Base-by-base conservation (phyloP, 208 protist genomes). In the Crithidia acanthocephali region DNA sequence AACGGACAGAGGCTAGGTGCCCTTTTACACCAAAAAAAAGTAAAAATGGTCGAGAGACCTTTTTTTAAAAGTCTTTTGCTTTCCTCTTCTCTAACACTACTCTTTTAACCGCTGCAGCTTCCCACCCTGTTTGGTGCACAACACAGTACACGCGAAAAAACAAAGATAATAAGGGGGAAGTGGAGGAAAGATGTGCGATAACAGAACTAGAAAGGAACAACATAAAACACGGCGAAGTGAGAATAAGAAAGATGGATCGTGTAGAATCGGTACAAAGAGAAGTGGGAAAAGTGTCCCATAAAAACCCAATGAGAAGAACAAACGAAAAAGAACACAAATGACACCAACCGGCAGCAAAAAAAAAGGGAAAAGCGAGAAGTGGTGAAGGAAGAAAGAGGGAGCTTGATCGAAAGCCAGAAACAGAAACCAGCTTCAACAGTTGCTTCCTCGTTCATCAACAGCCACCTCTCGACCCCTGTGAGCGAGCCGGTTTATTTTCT, bases 51-150 rank as follows among this genome's bases (percentile, higher is more conserved):
- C 4, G 44, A 48, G 9, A 48, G 18, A 48, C 44, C 5, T n/a
- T 48, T 13, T n/a, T 48, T 11, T n/a, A n/a, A n/a, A n/a, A 40
- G 16, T 48, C 44, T 48, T 48, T n/a, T 48, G 18, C 23, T 30
- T 53, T 53, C 23, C 23, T 53, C 23, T 53, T 48, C 16, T 48
- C 44, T n/a, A 48, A 48, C 44, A 48, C 44, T n/a, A 48, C 44
- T 48, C 44, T 9, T 48, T 48, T n/a, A 48, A 6, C 44, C 44
- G 18, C 16, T 48, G 44, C 16, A 48, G 16, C 6, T n/a, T 48
- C 16, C 35, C 35, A 13, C 18, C 16, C 44, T 48, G 44, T 48
- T 9, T 22, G 6, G 9, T n/a, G 44, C 18, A 6, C 44, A 48
- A 15, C 18, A 2, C n/a, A 30, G 32, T n/a, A 44, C 20, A 23